Evolutionary conservation across 2,329 filamentous ascomycete genomes (phyloP).

Genomic region (Botrytis hyacinthi): DNA sequence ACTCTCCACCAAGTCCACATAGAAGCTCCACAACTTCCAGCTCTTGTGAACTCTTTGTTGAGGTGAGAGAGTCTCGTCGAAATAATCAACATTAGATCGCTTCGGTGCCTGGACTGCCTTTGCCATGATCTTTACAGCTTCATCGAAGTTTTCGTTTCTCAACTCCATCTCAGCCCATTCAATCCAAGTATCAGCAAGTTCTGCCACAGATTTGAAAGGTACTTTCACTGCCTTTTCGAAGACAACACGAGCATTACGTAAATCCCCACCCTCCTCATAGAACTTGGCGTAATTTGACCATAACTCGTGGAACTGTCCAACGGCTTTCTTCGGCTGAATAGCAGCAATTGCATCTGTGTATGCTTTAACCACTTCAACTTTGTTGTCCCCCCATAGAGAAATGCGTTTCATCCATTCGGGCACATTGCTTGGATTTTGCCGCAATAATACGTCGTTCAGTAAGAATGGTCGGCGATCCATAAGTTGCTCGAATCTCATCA

Average conservation of each 20-base stretch:
- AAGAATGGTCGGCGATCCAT: conserved; percentile 97
- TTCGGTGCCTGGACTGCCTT: conserved; percentile 98
- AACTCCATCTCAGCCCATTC: conserved; percentile 99
- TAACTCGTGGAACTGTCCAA: conserved; percentile 88
- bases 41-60: conserved; percentile 98
- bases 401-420: conserved; percentile 96
- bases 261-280: conserved; percentile 83
- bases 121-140: conserved; percentile 91
- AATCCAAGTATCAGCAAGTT: conserved; percentile 97
- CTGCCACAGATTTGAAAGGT: conserved; percentile 94
- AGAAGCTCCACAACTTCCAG: conserved; percentile 99
- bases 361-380: conserved; percentile 84
- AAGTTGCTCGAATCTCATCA: conserved; percentile 96
- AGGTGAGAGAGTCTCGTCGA: conserved; percentile 88
- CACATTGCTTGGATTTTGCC: conserved; percentile 96
- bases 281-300: conserved; percentile 98
- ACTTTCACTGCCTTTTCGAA: conserved; percentile 98
- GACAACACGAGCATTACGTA: conserved; percentile 83
- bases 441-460: conserved; percentile 89
- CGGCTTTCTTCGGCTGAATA: conserved; percentile 89
- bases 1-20: conserved; percentile 95
- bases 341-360: conserved; percentile 93
- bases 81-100: conserved; percentile 97
- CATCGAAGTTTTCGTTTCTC: conserved; percentile 92
- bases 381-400: conserved; percentile 93